Conservation (phyloP, 805 yeast genomes). For the Blastobotrys americana region DNA sequence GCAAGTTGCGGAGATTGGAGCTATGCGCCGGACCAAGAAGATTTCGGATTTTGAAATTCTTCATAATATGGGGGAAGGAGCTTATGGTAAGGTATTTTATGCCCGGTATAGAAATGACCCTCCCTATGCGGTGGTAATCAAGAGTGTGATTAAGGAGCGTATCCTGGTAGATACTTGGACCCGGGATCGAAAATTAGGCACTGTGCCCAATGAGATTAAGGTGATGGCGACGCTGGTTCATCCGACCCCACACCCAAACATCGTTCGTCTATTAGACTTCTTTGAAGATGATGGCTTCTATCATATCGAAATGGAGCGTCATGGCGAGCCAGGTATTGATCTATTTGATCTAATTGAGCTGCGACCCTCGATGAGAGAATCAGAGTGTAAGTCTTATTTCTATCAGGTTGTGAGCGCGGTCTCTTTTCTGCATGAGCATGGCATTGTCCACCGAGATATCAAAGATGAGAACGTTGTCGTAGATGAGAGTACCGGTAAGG, state of each 20-base stretch:
- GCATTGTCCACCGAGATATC: constrained; percentile 89
- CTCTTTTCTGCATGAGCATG: constrained; percentile 72
- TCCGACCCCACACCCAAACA: constrained; percentile 69
- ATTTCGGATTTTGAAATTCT: constrained; percentile 62
- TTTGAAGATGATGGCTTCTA: constrained; percentile 88
- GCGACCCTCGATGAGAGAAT: constrained; percentile 70
- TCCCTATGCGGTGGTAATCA: constrained; percentile 64
- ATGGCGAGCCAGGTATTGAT: constrained; percentile 87
- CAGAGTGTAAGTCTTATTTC: constrained; percentile 70
- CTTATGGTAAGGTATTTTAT: constrained; percentile 87
- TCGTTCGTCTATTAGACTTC: constrained; percentile 77
- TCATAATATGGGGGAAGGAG: constrained; percentile 89
- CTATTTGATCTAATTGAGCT: constrained; percentile 87
- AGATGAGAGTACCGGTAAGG: constrained; percentile 62
- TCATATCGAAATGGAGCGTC: constrained; percentile 86
- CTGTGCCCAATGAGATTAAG: constrained; percentile 94
- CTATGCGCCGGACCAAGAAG: constrained; percentile 59
- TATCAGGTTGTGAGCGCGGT: constrained; percentile 74
- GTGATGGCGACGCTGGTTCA: constrained; percentile 64
- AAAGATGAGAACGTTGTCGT: constrained; percentile 92
- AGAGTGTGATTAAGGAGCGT: constrained; percentile 85
- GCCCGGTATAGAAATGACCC: constrained; percentile 62
- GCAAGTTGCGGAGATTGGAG: constrained; percentile 43
- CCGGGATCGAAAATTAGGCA: constrained; percentile 81
- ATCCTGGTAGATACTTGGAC: constrained; percentile 98